These are phyloP conservation scores for Lactifluus subvellereus DNA, from an alignment of 768 basidiomycete genomes.

Conservation along the genomic window DNA sequence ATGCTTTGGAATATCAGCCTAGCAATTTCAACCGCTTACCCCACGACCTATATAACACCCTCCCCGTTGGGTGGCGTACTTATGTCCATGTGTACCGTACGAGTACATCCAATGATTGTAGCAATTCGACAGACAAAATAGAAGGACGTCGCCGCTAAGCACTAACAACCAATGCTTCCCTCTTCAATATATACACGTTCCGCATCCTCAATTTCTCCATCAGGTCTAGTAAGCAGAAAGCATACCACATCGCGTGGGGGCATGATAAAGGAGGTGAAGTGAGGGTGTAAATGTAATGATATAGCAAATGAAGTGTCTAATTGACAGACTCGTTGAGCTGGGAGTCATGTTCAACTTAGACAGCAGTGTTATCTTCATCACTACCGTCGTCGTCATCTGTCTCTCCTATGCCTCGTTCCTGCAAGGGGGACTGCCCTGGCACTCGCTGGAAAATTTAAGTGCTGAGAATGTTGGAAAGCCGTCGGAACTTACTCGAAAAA, in stretches of 20 bases:
- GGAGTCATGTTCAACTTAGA: neutral
- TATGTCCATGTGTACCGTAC: constrained; percentile 6
- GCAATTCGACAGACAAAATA: neutral
- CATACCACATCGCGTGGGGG: neutral
- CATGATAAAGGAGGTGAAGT: neutral
- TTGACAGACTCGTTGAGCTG: neutral
- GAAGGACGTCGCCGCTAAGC: neutral
- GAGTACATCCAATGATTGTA: neutral
- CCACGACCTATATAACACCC: constrained; percentile 2
- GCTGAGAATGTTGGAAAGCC: neutral
- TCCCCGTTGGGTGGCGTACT: neutral
- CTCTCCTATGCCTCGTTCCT: neutral
- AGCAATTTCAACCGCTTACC: neutral
- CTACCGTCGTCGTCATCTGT: neutral
- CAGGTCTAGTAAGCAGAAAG: too few species aligned
- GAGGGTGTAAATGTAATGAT: neutral
- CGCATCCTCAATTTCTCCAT: too few species aligned
- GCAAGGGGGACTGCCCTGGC: constrained; percentile 44
- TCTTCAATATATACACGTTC: neutral
- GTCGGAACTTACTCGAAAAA: constrained; percentile 57
- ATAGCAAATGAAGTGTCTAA: neutral
- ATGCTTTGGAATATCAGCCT: neutral
- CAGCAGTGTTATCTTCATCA: neutral
- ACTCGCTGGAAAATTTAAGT: constrained; percentile 40
- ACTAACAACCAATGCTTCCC: neutral